phyloP scores from a whole-genome alignment of 2,329 filamentous ascomycete species.

The Pochonia chlamydosporia region DNA sequence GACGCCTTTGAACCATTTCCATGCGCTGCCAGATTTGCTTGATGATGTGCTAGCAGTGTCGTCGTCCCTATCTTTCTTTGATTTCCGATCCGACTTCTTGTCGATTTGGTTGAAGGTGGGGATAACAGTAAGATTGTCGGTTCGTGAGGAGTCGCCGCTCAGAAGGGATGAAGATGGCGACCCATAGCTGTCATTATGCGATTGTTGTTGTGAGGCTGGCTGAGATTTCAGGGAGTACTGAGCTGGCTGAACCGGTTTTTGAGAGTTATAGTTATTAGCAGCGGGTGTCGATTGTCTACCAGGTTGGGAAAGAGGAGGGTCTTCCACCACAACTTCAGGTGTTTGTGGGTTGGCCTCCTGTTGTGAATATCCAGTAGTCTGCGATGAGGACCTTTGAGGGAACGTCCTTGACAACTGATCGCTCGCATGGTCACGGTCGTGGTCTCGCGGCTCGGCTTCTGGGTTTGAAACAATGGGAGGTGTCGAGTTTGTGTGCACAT shows the following conservation, averaged over 20 bases:
- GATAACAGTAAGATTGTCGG: constrained; percentile 74
- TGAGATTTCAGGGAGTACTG: constrained; percentile 10
- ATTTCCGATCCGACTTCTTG: constrained; percentile 67
- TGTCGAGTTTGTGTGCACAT: constrained; percentile 27
- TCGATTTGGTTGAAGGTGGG: constrained; percentile 67
- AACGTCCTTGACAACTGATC: constrained; percentile 28
- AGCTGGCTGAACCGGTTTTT: constrained; percentile 6
- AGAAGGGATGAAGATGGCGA: constrained; percentile 56
- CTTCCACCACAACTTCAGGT: constrained; percentile 23
- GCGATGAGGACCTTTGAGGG: constrained; percentile 51
- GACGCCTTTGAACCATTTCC: constrained; percentile 76
- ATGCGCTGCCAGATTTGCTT: constrained; percentile 63
- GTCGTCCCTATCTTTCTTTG: constrained; percentile 66
- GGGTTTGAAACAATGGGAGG: constrained; percentile 23
- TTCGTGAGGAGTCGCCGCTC: constrained; percentile 60
- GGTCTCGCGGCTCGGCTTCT: constrained; percentile 57
- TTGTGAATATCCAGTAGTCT: constrained; percentile 34
- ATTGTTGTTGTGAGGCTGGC: constrained; percentile 12
- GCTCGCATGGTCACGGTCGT: constrained; percentile 21
- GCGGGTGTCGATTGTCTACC: constrained; percentile 6
- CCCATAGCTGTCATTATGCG: constrained; percentile 21
- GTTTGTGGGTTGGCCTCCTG: constrained; percentile 12
- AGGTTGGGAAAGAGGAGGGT: constrained; percentile 29
- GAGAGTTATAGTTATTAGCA: not conserved
- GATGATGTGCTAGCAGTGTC: constrained; percentile 51